phyloP scores from a whole-genome alignment of 192 early-diverging fungal genomes.

The Diversispora epigaea region DNA sequence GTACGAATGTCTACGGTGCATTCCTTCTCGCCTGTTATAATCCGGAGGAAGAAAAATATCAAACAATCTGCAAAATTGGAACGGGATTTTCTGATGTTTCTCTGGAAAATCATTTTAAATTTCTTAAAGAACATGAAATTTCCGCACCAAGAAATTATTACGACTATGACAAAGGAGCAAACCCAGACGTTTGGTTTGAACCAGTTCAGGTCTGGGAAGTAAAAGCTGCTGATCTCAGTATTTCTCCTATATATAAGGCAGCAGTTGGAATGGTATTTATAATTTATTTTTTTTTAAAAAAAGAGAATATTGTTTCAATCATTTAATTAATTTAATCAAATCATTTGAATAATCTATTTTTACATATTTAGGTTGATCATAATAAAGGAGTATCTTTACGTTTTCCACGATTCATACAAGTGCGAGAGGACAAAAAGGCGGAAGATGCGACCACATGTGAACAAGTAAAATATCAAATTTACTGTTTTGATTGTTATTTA shows the following conservation, averaged over 20 bases:
- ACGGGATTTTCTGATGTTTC: constrained; percentile 95
- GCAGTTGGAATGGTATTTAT: constrained; percentile 73
- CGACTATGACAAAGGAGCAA: constrained; percentile 69
- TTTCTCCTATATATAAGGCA: constrained; percentile 93
- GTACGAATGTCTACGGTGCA: constrained; percentile 93
- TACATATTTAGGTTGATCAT: constrained; percentile 59
- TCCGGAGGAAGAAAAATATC: constrained; percentile 90
- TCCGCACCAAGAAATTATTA: constrained; percentile 80
- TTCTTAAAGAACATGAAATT: constrained; percentile 75
- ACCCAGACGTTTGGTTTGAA: constrained; percentile 97
- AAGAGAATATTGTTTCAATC: too few species aligned
- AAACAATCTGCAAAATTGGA: constrained; percentile 98
- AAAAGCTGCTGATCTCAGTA: constrained; percentile 93
- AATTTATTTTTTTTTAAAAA: not conserved
- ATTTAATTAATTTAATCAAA: constrained; percentile 10
- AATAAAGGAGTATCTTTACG: constrained; percentile 93
- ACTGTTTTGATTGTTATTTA: not conserved
- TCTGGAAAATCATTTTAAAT: constrained; percentile 69
- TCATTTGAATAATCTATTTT: constrained; percentile 16
- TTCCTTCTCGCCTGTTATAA: constrained; percentile 98
- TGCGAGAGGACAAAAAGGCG: constrained; percentile 93
- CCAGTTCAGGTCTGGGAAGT: constrained; percentile 95
- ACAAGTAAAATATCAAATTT: constrained; percentile 56
- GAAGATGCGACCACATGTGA: constrained; percentile 89
- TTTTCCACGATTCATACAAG: constrained; percentile 94